Evolutionary conservation across 345 rosid genomes (phyloP).

Genomic region (Microthlaspi erraticum): DNA sequence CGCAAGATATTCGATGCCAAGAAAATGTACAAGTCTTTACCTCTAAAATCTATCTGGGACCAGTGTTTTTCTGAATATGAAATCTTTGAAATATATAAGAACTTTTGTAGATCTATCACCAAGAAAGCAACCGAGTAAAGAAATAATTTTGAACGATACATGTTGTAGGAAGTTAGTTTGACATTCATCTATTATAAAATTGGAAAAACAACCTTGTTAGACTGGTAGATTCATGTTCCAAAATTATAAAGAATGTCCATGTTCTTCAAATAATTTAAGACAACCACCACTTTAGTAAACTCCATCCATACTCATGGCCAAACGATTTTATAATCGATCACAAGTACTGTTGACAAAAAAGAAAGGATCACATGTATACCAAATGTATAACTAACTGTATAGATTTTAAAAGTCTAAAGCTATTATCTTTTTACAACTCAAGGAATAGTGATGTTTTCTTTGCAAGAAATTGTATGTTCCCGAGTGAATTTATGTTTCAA

Average conservation of each 20-base stretch:
- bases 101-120: not conserved
- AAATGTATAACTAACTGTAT: no score
- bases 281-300: not conserved
- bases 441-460: no score
- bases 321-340: no score
- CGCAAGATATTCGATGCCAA: not conserved
- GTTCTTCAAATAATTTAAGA: not conserved
- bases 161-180: constrained; percentile 2
- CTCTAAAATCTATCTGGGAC: not conserved
- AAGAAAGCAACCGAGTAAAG: constrained; percentile 5
- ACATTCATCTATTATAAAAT: constrained; percentile 3
- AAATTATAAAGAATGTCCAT: not conserved
- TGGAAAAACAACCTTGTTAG: not conserved
- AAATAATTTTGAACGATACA: constrained; percentile 6
- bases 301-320: no score
- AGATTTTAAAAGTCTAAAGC: no score
- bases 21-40: not conserved
- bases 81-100: not conserved
- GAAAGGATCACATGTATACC: no score
- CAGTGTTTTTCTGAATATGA: not conserved
- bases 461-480: no score
- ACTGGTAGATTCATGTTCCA: not conserved
- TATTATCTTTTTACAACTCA: no score
- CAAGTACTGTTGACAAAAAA: no score
- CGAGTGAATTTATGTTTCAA: no score